Conservation (phyloP, 192 early-diverging fungal genomes). For the Podila minutissima region DNA sequence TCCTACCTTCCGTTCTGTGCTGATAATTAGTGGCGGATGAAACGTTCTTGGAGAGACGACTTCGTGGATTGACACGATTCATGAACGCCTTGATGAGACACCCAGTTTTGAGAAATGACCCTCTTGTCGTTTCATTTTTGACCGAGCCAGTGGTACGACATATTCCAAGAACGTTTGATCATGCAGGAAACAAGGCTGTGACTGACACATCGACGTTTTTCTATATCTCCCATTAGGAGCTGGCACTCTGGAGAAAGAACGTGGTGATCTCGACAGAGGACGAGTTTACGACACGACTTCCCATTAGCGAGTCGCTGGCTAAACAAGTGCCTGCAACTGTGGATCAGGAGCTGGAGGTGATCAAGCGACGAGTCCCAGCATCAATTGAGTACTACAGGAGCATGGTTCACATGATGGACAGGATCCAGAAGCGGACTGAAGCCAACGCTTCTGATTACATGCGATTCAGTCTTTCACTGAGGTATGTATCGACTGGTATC, state of each 20-base stretch:
- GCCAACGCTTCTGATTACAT: conserved; percentile 69
- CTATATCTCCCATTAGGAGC: conserved; percentile 54
- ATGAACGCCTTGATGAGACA: conserved; percentile 81
- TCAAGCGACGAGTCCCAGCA: conserved; percentile 55
- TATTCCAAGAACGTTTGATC: background rate
- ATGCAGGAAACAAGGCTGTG: background rate
- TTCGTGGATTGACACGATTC: conserved; percentile 76
- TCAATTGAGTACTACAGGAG: conserved; percentile 69
- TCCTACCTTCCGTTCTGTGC: background rate
- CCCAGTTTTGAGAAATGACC: conserved; percentile 73
- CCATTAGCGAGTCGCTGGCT: conserved; percentile 42
- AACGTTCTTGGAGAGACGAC: conserved; percentile 74
- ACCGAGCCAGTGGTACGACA: conserved; percentile 68
- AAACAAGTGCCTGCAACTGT: conserved; percentile 61
- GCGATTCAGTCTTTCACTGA: conserved; percentile 64
- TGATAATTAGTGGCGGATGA: conserved; percentile 61
- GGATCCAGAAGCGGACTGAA: conserved; percentile 69
- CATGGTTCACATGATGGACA: conserved; percentile 68
- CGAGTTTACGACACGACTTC: conserved; percentile 51
- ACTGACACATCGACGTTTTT: background rate
- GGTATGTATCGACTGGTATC: conserved; percentile 51
- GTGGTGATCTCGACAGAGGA: conserved; percentile 67
- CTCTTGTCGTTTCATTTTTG: conserved; percentile 69
- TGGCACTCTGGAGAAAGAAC: conserved; percentile 67
- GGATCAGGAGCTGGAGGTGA: conserved; percentile 58